Evolutionary conservation across 2,329 filamentous ascomycete species (phyloP).

Genomic region (Teratosphaeria nubilosa): DNA sequence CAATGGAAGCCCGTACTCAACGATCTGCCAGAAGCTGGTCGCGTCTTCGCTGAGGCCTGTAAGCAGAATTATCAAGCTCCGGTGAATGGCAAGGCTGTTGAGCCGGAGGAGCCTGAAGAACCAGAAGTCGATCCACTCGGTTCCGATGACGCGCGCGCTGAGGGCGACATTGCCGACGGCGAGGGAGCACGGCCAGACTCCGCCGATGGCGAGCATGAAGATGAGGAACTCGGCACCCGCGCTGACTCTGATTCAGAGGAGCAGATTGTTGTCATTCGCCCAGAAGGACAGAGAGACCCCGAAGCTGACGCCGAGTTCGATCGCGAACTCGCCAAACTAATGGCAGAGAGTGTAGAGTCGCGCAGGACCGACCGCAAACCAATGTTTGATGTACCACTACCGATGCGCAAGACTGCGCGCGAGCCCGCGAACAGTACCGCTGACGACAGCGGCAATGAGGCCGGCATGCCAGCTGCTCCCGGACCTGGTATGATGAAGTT

Average conservation of each 20-base stretch:
- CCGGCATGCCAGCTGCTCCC: slow-evolving; percentile 20
- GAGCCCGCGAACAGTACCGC: slow-evolving; percentile 37
- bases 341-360: slow-evolving; percentile 92
- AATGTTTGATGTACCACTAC: slow-evolving; percentile 93
- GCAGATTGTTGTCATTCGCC: slow-evolving; percentile 79
- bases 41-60: slow-evolving; percentile 77
- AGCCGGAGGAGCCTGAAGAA: slow-evolving; percentile 55
- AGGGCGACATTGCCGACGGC: slow-evolving; percentile 37
- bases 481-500: slow-evolving; percentile 74
- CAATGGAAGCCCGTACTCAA: slow-evolving; percentile 77
- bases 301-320: slow-evolving; percentile 97
- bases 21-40: slow-evolving; percentile 71
- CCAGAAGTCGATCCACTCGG: slow-evolving; percentile 27
- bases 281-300: slow-evolving; percentile 82
- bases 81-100: slow-evolving; percentile 57
- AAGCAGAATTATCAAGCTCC: slow-evolving; percentile 78
- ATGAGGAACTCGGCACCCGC: neutral
- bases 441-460: slow-evolving; percentile 33
- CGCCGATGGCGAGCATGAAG: slow-evolving; percentile 44
- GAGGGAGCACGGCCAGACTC: slow-evolving; percentile 19
- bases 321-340: slow-evolving; percentile 94
- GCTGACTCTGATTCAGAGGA: slow-evolving; percentile 64
- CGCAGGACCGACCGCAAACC: slow-evolving; percentile 92
- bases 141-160: slow-evolving; percentile 66
- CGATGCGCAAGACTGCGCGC: slow-evolving; percentile 61